Percentiles rank a stretch among this genome's conserved stretches.
Conservation (phyloP, 345 rosid genomes). For the Sisymbrium altissimum region DNA sequence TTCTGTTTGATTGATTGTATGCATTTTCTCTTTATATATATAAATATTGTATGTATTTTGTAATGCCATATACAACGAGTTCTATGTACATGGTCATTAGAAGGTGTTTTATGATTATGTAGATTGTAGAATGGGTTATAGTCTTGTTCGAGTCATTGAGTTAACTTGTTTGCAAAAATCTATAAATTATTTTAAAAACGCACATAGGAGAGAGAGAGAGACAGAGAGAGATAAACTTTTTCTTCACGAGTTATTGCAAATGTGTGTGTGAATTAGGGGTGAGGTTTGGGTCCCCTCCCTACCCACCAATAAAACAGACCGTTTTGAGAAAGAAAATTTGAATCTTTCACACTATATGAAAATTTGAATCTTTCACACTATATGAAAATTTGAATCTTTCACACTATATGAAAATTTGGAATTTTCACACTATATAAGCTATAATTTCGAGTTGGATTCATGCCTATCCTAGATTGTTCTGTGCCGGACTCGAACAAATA, state of each 20-base stretch:
- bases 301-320: neutral
- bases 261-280: neutral
- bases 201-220: too few relatives aligned
- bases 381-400: neutral
- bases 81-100: neutral
- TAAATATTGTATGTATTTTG: neutral
- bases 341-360: neutral
- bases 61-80: neutral
- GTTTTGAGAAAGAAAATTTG: neutral
- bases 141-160: neutral
- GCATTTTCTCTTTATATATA: neutral
- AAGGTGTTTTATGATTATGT: neutral
- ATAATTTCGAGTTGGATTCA: too few relatives aligned
- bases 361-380: too few relatives aligned
- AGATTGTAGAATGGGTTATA: neutral
- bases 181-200: neutral
- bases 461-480: neutral
- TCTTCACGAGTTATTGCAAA: neutral
- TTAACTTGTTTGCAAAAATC: neutral
- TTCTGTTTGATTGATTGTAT: slow-evolving; percentile 1
- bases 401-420: neutral
- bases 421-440: too few relatives aligned
- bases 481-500: neutral
- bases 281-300: neutral
- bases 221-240: too few relatives aligned